Conservation (phyloP, 352 stramenopile species). For the Phytophthora litchii region DNA sequence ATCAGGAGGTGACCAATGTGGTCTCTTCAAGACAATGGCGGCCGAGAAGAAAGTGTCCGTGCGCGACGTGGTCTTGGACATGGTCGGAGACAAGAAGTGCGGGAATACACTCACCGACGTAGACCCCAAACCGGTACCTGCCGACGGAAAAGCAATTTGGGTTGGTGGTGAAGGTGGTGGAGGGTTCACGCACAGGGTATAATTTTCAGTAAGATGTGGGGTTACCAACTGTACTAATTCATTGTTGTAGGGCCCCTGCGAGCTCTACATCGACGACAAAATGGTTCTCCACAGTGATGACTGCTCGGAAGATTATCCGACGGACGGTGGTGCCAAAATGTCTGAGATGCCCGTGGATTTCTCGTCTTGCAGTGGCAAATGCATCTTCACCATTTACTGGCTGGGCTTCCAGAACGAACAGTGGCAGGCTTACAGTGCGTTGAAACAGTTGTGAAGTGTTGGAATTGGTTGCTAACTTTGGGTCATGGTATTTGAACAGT, state of each 20-base stretch:
- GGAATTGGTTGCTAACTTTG: no score
- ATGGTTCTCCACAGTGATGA: not conserved
- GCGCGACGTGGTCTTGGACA: not conserved
- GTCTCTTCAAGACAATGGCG: not conserved
- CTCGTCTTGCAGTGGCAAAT: not conserved
- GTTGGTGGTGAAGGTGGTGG: not conserved
- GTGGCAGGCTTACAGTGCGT: not conserved
- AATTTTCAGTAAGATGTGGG: no score
- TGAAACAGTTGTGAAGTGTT: no score
- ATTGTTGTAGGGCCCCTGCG: not conserved
- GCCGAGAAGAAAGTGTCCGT: not conserved
- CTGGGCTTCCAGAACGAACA: not conserved
- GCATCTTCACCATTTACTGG: conserved; percentile 1
- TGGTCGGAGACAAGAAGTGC: not conserved
- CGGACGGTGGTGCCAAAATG: not conserved
- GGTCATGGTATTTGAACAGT: not conserved
- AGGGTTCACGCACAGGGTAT: not conserved
- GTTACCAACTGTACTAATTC: no score
- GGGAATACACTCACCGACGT: not conserved
- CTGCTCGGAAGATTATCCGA: not conserved
- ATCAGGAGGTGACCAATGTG: not conserved
- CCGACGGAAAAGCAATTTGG: not conserved
- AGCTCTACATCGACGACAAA: not conserved
- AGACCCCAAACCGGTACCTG: not conserved
- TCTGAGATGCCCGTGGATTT: not conserved